Evolutionary conservation across 1,139 yeast species (phyloP).

Genomic region (Scheffersomyces quercinus): DNA sequence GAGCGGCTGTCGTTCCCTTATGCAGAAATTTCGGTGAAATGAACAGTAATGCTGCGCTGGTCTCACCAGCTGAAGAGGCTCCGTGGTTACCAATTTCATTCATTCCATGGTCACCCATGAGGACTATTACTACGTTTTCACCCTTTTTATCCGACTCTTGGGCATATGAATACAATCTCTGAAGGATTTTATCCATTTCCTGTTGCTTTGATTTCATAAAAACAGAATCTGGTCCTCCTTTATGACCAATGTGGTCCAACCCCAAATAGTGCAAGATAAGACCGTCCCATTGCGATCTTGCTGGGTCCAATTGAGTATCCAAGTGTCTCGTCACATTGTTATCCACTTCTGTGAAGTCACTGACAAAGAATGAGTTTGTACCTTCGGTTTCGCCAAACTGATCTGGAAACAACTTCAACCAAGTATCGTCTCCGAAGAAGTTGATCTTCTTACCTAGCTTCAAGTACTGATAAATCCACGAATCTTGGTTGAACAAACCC

Average conservation of each 20-base stretch:
- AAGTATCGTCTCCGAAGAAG: slow-evolving; percentile 96
- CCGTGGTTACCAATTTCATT: slow-evolving; percentile 94
- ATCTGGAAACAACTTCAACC: slow-evolving; percentile 77
- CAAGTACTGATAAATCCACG: slow-evolving; percentile 76
- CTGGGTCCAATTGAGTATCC: slow-evolving; percentile 45
- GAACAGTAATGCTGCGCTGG: slow-evolving; percentile 77
- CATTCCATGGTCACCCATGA: slow-evolving; percentile 97
- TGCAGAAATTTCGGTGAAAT: slow-evolving; percentile 59
- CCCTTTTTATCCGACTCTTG: slow-evolving; percentile 19
- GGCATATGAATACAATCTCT: slow-evolving; percentile 48
- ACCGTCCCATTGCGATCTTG: slow-evolving; percentile 67
- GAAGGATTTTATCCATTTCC: slow-evolving; percentile 79
- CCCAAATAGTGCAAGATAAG: slow-evolving; percentile 89
- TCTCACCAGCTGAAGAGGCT: slow-evolving; percentile 89
- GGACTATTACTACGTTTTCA: slow-evolving; percentile 65
- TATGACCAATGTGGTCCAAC: slow-evolving; percentile 95
- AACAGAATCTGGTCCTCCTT: slow-evolving; percentile 82
- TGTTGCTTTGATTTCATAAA: slow-evolving; percentile 79
- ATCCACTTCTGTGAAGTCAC: slow-evolving; percentile 93
- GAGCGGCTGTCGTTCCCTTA: slow-evolving; percentile 28
- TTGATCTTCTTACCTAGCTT: slow-evolving; percentile 51
- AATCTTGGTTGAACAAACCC: slow-evolving; percentile 73
- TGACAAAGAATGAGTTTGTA: slow-evolving; percentile 89
- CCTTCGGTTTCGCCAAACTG: slow-evolving; percentile 74
- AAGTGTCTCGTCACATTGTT: slow-evolving; percentile 89